Evolutionary conservation across 148 eudicot genomes (phyloP).

Genomic region (Arbutus unedo): DNA sequence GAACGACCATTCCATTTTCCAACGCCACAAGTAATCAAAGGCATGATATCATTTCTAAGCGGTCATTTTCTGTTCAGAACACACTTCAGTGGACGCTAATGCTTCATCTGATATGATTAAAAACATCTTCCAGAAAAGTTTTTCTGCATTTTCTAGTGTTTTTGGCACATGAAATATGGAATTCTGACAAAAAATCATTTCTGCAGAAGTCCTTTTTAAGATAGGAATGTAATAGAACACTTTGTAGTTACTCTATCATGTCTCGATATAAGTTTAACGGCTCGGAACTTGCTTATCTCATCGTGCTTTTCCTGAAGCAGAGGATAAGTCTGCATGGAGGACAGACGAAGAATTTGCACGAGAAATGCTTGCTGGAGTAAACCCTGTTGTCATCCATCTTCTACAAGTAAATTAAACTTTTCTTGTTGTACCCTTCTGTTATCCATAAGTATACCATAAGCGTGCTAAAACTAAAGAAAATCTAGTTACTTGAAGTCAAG

Average conservation of each 20-base stretch:
- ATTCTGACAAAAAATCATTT: background rate
- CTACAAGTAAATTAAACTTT: conserved; percentile 44
- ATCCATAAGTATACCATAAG: background rate
- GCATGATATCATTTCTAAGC: conserved; percentile 24
- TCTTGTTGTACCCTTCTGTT: background rate
- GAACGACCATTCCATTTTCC: conserved; percentile 41
- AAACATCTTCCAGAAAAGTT: background rate
- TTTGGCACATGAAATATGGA: background rate
- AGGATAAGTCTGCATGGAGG: conserved; percentile 76
- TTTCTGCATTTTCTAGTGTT: background rate
- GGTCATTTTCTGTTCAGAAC: background rate
- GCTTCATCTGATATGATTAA: background rate
- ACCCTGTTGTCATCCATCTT: conserved; percentile 61
- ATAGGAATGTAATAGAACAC: background rate
- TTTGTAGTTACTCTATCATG: background rate
- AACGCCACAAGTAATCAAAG: conserved; percentile 58
- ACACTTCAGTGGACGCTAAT: background rate
- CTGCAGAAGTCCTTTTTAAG: conserved; percentile 1
- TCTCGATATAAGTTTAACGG: background rate
- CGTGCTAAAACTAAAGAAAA: background rate
- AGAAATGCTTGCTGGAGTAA: conserved; percentile 82
- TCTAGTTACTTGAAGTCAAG: background rate
- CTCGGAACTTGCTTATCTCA: background rate
- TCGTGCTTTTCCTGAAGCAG: conserved; percentile 27
- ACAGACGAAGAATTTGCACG: conserved; percentile 86